These are phyloP conservation scores for Cryptococcus sp. DNA, from an alignment of 1,284 basidiomycete genomes.

Conservation along the genomic window DNA sequence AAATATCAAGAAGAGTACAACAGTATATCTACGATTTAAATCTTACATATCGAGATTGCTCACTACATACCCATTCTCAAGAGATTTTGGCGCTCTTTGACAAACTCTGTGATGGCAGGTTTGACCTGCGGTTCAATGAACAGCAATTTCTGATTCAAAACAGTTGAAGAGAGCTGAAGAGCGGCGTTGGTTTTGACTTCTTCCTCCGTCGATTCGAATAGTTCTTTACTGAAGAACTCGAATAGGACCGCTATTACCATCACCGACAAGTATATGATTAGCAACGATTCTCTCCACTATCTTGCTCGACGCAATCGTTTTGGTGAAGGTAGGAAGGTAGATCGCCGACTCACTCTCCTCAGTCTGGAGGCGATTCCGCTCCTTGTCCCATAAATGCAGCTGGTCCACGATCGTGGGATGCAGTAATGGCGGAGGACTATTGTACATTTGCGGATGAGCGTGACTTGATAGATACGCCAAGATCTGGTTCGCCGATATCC, in stretches of 20 bases:
- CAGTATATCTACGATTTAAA: no score
- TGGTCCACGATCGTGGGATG: slow-evolving; percentile 84
- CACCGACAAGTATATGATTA: background rate
- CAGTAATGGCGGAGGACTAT: slow-evolving; percentile 59
- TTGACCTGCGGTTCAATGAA: slow-evolving; percentile 44
- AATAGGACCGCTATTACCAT: slow-evolving; percentile 35
- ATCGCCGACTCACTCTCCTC: slow-evolving; percentile 66
- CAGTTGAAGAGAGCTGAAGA: slow-evolving; percentile 13
- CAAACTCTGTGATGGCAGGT: slow-evolving; percentile 46
- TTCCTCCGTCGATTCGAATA: slow-evolving; percentile 43
- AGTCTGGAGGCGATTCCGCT: slow-evolving; percentile 86
- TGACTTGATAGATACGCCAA: slow-evolving; percentile 92
- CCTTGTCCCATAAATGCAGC: slow-evolving; percentile 95
- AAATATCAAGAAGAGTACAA: no score
- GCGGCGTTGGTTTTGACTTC: slow-evolving; percentile 41
- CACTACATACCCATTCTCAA: slow-evolving; percentile 22
- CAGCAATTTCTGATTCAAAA: slow-evolving; percentile 30
- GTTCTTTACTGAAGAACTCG: slow-evolving; percentile 48
- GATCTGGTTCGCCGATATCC: slow-evolving; percentile 96
- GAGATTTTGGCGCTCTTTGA: slow-evolving; percentile 37
- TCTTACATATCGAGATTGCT: no score
- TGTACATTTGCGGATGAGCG: slow-evolving; percentile 97
- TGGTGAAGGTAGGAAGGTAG: no score
- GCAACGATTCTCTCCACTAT: background rate
- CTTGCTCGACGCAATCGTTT: no score